phyloP scores from a whole-genome alignment of 2,329 filamentous ascomycete genomes.

The Diaporthe velutina region DNA sequence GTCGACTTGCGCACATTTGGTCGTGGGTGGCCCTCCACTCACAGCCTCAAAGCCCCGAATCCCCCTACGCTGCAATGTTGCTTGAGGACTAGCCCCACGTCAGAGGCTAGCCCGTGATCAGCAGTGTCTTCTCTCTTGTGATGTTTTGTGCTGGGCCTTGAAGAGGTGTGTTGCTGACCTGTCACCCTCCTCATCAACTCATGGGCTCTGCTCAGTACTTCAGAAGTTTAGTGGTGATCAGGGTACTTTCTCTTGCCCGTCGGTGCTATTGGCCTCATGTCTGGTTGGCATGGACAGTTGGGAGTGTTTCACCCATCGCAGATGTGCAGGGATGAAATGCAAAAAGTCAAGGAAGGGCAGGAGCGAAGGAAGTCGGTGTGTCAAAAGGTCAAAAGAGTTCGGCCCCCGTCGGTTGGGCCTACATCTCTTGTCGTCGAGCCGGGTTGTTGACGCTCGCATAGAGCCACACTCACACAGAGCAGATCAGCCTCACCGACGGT shows the following conservation, averaged over 20 bases:
- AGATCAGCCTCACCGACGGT: constrained; percentile 6
- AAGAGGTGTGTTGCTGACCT: too few species aligned
- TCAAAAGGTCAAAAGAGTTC: constrained; percentile 21
- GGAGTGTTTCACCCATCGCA: background rate
- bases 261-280: background rate
- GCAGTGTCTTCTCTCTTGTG: background rate
- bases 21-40: background rate
- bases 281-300: background rate
- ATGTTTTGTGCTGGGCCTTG: background rate
- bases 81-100: background rate
- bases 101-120: background rate
- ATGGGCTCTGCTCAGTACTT: background rate
- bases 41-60: background rate
- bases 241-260: background rate
- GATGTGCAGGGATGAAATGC: background rate
- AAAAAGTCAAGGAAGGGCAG: background rate
- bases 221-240: background rate
- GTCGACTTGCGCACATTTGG: background rate
- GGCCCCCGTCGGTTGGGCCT: constrained; percentile 34
- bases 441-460: too few species aligned
- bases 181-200: background rate
- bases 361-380: background rate
- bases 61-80: background rate
- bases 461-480: too few species aligned
- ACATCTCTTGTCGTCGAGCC: constrained; percentile 27